phyloP scores from a whole-genome alignment of 495 filamentous ascomycete species.

The Pseudevernia furfuracea region DNA sequence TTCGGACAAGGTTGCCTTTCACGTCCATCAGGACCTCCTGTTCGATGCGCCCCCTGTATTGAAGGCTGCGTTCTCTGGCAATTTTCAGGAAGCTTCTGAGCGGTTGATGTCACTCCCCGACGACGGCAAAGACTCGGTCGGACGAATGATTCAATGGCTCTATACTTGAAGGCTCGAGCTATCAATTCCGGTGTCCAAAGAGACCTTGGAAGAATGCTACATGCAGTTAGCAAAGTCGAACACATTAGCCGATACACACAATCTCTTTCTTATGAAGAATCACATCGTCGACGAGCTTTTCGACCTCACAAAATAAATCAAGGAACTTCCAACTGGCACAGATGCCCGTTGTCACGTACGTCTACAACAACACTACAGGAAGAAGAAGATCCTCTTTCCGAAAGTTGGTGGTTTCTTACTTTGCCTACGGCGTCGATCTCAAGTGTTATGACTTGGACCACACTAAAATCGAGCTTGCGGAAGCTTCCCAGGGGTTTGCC shows the following conservation, averaged over 20 bases:
- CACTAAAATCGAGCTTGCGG: not conserved
- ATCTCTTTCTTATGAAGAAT: constrained; percentile 8
- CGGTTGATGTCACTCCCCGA: constrained; percentile 14
- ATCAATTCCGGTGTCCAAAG: not conserved
- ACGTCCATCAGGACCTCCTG: constrained; percentile 1
- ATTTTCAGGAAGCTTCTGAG: constrained; percentile 14
- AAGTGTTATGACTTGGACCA: not conserved
- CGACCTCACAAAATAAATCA: not conserved
- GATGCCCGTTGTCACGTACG: not conserved
- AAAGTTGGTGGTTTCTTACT: constrained; percentile 1
- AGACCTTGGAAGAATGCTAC: not conserved
- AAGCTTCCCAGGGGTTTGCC: not conserved
- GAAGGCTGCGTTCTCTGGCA: constrained; percentile 13
- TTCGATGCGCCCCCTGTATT: constrained; percentile 10
- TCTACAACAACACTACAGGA: constrained; percentile 1
- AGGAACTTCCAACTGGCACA: not conserved
- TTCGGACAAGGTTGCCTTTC: not conserved
- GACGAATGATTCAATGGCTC: constrained; percentile 19
- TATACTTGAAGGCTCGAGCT: constrained; percentile 3
- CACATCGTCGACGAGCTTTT: constrained; percentile 1
- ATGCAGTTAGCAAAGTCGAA: constrained; percentile 7
- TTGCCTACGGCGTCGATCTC: not conserved
- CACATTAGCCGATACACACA: constrained; percentile 11
- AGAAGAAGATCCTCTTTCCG: not conserved
- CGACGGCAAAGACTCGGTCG: constrained; percentile 8